Percentiles rank a stretch among this genome's conserved stretches.
Conservation (phyloP, 2,329 filamentous ascomycete genomes). For the Kalmusia sp. region DNA sequence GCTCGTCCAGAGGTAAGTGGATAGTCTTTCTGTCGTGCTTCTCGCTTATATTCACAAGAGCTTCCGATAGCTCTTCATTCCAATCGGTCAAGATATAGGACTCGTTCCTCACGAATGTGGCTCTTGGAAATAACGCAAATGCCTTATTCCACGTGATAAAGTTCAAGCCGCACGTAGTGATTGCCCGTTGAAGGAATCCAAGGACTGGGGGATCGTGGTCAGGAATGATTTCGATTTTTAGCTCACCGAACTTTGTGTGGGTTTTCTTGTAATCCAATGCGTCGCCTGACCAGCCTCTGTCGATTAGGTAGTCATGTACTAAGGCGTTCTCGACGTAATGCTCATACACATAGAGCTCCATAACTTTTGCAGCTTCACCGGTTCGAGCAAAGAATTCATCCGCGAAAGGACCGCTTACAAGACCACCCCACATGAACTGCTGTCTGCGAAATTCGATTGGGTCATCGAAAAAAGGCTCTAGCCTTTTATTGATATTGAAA, state of each 20-base stretch:
- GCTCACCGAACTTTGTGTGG: too few relatives aligned
- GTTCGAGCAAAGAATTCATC: neutral
- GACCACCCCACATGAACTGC: neutral
- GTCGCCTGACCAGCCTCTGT: too few relatives aligned
- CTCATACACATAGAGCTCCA: too few relatives aligned
- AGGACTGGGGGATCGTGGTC: neutral
- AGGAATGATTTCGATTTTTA: neutral
- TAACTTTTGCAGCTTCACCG: too few relatives aligned
- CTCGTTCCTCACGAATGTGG: constrained; percentile 5
- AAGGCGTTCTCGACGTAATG: too few relatives aligned
- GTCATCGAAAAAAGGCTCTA: constrained; percentile 2
- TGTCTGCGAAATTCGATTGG: constrained; percentile 4
- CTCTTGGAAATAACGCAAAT: constrained; percentile 8
- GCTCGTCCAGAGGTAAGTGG: neutral
- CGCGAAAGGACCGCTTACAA: neutral
- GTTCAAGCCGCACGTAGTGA: neutral
- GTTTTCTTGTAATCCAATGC: too few relatives aligned
- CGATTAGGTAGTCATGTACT: too few relatives aligned
- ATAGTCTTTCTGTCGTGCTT: neutral
- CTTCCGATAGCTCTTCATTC: neutral
- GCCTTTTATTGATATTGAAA: constrained; percentile 2
- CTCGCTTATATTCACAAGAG: neutral
- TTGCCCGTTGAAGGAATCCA: neutral
- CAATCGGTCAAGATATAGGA: neutral
- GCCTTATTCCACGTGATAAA: constrained; percentile 17